Percentiles rank a stretch among this genome's conserved stretches.
Evolutionary conservation across 1,284 basidiomycete species (phyloP).

Genomic region (Leccinum pachyderme): DNA sequence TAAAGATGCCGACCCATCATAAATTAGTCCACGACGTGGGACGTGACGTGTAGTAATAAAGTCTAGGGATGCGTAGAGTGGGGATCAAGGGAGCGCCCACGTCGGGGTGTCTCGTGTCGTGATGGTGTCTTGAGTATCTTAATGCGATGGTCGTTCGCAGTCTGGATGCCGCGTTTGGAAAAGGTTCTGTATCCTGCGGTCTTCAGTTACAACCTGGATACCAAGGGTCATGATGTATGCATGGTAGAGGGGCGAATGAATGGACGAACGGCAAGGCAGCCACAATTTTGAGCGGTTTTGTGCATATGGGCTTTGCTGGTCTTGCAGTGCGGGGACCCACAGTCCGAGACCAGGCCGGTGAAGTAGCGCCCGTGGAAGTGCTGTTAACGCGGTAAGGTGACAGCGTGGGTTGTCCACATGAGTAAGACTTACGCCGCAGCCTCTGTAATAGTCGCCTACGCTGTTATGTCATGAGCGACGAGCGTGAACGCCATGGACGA

Average conservation of each 20-base stretch:
- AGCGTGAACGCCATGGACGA: neutral
- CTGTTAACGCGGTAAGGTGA: slow-evolving; percentile 32
- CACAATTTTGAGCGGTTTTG: slow-evolving; percentile 48
- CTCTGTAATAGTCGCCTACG: slow-evolving; percentile 60
- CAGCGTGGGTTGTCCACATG: slow-evolving; percentile 3
- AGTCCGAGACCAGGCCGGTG: slow-evolving; percentile 56
- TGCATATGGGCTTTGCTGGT: slow-evolving; percentile 55
- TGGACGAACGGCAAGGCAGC: slow-evolving; percentile 37
- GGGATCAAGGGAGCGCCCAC: neutral
- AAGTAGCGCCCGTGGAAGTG: slow-evolving; percentile 64
- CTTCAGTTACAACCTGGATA: slow-evolving; percentile 30
- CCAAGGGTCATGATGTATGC: neutral
- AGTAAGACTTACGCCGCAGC: slow-evolving; percentile 48
- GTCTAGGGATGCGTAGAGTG: slow-evolving; percentile 12
- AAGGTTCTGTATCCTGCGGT: slow-evolving; percentile 33
- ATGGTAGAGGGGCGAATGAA: slow-evolving; percentile 13
- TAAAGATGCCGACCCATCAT: slow-evolving; percentile 12
- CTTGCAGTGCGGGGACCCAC: slow-evolving; percentile 48
- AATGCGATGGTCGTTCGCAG: slow-evolving; percentile 25
- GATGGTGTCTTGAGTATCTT: neutral
- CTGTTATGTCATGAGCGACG: slow-evolving; percentile 32
- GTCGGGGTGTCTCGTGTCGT: slow-evolving; percentile 1
- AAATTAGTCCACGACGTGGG: slow-evolving; percentile 18
- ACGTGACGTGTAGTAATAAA: slow-evolving; percentile 11
- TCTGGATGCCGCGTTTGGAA: slow-evolving; percentile 33